Base-by-base conservation (phyloP, 2,329 filamentous ascomycete species). In the Lasiodiplodia sp. region DNA sequence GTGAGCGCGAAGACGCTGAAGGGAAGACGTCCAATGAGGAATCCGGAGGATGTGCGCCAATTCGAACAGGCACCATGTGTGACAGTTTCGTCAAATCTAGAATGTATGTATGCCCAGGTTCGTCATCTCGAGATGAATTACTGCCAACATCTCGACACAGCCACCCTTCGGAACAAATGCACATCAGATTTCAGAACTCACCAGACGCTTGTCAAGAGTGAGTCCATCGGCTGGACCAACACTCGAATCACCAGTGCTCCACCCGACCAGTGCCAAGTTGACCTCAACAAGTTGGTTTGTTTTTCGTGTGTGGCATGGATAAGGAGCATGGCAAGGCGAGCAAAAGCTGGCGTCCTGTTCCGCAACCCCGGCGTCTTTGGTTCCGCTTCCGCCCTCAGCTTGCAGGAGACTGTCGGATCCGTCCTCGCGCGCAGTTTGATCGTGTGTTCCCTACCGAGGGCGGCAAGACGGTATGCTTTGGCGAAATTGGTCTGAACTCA, bases 351-450 rank as follows among this genome's bases (percentile, higher is more conserved):
- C 3, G 82, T 92, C 7, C 85, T 86, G 0, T 92, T 88, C 79
- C 87, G 87, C 69, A 84, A 91, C 64, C 83, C 93, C 40, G 86
- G 86, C 68, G 88, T 93, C 0, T 89, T 84, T 6, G 91, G 91
- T 0, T 89, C 88, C 0, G 91, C 90, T 0, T 84, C 86, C 2
- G 89, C 89, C 0, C 76, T 93, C 28, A 89, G 92, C 71, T 81
- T 92, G 1, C 91, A 94, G 74, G 83, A 88, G 67, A 92, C 87
- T 2, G 88, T 93, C 3, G 84, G 82, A 2, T 88, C 88, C 1
- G 78, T 88, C 8, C 75, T 92, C 25, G 23, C 23, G 23, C 23
- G 23, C 23, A 23, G 23, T 23, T 23, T 23, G 23, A 77, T 86
- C 69, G 82, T 86, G 0, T 91, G 89, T 0, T 78, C 92, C 25